Evolutionary conservation across 225 moss, liverwort and hornwort genomes (phyloP).

Genomic region (Physcomitrellopsis africana): DNA sequence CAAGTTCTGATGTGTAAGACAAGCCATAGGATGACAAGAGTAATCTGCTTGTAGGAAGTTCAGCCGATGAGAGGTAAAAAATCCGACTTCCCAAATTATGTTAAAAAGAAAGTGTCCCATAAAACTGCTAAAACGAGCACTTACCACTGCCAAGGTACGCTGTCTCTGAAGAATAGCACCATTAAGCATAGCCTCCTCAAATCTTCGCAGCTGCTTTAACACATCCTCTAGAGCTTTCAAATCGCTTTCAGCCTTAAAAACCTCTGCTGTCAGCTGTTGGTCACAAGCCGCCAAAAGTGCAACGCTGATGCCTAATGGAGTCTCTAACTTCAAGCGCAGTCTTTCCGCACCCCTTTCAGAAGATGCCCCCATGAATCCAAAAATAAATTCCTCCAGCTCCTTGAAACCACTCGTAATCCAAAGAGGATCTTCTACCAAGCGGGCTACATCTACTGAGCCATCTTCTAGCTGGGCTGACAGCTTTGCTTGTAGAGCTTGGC

Average conservation of each 20-base stretch:
- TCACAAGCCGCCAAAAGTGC: conserved; percentile 86
- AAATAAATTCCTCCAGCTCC: conserved; percentile 87
- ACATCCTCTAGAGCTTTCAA: conserved; percentile 75
- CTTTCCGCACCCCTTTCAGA: conserved; percentile 90
- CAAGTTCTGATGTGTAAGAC: not conserved
- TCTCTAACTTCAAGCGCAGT: conserved; percentile 88
- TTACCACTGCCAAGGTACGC: conserved; percentile 74
- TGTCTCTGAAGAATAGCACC: conserved; percentile 78
- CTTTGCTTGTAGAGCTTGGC: conserved; percentile 89
- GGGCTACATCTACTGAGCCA: conserved; percentile 60
- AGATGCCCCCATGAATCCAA: conserved; percentile 82
- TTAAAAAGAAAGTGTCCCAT: not conserved
- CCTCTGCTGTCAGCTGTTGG: conserved; percentile 75
- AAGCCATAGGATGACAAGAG: not conserved
- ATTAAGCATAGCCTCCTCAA: conserved; percentile 77
- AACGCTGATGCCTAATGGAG: conserved; percentile 80
- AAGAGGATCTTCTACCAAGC: conserved; percentile 57
- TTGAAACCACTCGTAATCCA: conserved; percentile 90
- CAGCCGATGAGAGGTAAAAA: not conserved
- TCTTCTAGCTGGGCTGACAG: conserved; percentile 55
- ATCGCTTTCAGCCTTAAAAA: conserved; percentile 78
- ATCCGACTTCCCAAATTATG: not conserved
- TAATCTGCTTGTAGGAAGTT: conserved; percentile 6
- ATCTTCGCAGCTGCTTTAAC: conserved; percentile 76
- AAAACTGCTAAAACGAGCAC: conserved; percentile 30